Evolutionary conservation across 2,329 filamentous ascomycete genomes (phyloP), one percentile per base, ranked within the genome.

Genomic region (Myriosclerotinia duriaeana): DNA sequence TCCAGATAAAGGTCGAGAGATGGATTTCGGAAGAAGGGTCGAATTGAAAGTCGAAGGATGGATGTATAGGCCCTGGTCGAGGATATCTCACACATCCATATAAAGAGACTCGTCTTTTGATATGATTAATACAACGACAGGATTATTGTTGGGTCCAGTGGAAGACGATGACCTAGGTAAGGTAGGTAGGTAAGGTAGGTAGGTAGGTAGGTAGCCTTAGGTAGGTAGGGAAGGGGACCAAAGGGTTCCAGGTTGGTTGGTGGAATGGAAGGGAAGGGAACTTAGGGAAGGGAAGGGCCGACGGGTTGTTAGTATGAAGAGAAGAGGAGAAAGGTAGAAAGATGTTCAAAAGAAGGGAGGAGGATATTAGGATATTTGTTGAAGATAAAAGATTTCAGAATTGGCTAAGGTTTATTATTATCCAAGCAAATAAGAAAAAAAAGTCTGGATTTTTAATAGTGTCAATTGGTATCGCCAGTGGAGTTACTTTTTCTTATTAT

Each of bases 401-500:
- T 36, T 15, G 30, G 17, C 53, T 56, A 65, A 60, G 44, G 26
- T 65, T 30, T n/a, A n/a, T n/a, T n/a, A n/a, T n/a, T n/a, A 65
- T 46, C 54, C 53, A 65, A 59, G 61, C 50, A 64, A 64, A 64
- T n/a, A 42, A 44, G 38, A 53, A 34, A 40, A 5, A 42, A 40
- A 5, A 42, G 38, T 46, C 48, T 52, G 61, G 52, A 52, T 46
- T 64, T 64, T 64, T 17, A 56, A 53, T 55, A 9, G 52, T 64
- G 40, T 64, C 42, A 44, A 65, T 52, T 65, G 63, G n/a, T 60
- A 52, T 65, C 54, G 64, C 38, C 64, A 65, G 46, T 65, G 54
- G 64, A 65, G 64, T 65, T 61, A n/a, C 48, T n/a, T 60, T 44
- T 65, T 65, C 42, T 60, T 40, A 48, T 53, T 65, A 26, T 26